These are phyloP conservation scores for Gymnopilus dilepis DNA, from an alignment of 768 basidiomycete genomes.

Conservation along the genomic window DNA sequence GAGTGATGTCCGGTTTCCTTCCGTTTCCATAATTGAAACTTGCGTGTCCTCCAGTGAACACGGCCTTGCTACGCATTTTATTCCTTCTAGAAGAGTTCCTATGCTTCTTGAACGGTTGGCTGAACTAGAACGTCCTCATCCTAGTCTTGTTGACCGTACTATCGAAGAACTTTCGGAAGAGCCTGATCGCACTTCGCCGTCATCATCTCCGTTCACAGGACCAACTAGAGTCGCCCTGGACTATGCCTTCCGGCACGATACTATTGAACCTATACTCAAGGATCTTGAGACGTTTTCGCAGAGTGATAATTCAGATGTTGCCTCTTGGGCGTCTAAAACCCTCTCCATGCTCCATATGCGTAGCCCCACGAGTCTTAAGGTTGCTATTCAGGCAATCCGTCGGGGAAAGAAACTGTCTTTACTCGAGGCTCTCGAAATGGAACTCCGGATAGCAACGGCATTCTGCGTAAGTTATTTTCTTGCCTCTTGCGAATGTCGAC, in stretches of 20 bases:
- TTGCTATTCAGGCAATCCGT: constrained; percentile 82
- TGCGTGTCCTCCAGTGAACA: constrained; percentile 62
- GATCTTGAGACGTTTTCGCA: constrained; percentile 52
- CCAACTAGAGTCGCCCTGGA: constrained; percentile 80
- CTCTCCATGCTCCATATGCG: constrained; percentile 64
- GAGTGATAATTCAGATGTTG: constrained; percentile 50
- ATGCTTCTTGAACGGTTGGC: constrained; percentile 73
- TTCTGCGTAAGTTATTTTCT: constrained; percentile 72
- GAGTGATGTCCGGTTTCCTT: constrained; percentile 34
- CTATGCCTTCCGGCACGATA: constrained; percentile 69
- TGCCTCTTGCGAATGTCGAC: constrained; percentile 17
- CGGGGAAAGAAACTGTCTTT: constrained; percentile 69
- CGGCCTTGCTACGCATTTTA: constrained; percentile 93
- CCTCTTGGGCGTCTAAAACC: constrained; percentile 78
- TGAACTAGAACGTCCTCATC: constrained; percentile 52
- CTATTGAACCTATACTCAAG: constrained; percentile 73
- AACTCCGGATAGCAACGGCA: constrained; percentile 86
- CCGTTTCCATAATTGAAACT: constrained; percentile 8
- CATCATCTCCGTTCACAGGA: constrained; percentile 60
- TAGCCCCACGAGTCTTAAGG: constrained; percentile 92
- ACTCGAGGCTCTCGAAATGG: constrained; percentile 76
- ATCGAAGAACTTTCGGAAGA: constrained; percentile 80
- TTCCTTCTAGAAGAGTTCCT: constrained; percentile 78
- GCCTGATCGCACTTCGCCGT: constrained; percentile 58
- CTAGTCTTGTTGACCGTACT: constrained; percentile 51